Conservation (phyloP, 768 basidiomycete genomes). For the Leccinum imitatum region DNA sequence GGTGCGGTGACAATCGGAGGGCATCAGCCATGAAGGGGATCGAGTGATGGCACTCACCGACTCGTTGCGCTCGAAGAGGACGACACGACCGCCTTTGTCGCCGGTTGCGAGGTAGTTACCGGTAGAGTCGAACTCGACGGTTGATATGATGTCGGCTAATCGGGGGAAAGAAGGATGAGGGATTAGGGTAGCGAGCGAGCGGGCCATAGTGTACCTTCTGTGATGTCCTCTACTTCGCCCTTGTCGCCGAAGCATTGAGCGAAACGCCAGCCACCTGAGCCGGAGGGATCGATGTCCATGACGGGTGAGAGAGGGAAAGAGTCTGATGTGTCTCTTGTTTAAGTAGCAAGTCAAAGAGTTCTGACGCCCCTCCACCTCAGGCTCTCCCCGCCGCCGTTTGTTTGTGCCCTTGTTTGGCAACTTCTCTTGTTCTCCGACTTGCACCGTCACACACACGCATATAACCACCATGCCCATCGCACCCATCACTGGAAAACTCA, state of each 20-base stretch:
- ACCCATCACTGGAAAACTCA: slow-evolving; percentile 91
- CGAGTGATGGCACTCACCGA: slow-evolving; percentile 54
- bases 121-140: slow-evolving; percentile 99
- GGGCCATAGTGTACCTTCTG: slow-evolving; percentile 69
- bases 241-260: slow-evolving; percentile 99
- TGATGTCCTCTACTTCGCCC: slow-evolving; percentile 99
- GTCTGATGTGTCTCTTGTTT: slow-evolving; percentile 12
- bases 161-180: slow-evolving; percentile 8
- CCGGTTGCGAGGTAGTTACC: slow-evolving; percentile 99
- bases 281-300: slow-evolving; percentile 84
- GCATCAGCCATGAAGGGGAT: slow-evolving; percentile 31
- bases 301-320: slow-evolving; percentile 21
- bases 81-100: slow-evolving; percentile 98
- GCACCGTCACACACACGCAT: slow-evolving; percentile 26
- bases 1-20: slow-evolving; percentile 27
- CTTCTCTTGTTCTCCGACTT: slow-evolving; percentile 24
- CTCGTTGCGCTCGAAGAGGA: slow-evolving; percentile 98
- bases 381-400: slow-evolving; percentile 22
- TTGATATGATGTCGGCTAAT: slow-evolving; percentile 99
- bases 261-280: slow-evolving; percentile 94
- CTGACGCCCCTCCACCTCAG: slow-evolving; percentile 18
- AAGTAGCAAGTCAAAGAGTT: slow-evolving; percentile 16
- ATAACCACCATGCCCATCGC: slow-evolving; percentile 71
- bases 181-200: slow-evolving; percentile 14
- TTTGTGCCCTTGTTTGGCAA: slow-evolving; percentile 33